Base-by-base conservation (phyloP, 352 stramenopile species). In the Pythium vanterpoolii region DNA sequence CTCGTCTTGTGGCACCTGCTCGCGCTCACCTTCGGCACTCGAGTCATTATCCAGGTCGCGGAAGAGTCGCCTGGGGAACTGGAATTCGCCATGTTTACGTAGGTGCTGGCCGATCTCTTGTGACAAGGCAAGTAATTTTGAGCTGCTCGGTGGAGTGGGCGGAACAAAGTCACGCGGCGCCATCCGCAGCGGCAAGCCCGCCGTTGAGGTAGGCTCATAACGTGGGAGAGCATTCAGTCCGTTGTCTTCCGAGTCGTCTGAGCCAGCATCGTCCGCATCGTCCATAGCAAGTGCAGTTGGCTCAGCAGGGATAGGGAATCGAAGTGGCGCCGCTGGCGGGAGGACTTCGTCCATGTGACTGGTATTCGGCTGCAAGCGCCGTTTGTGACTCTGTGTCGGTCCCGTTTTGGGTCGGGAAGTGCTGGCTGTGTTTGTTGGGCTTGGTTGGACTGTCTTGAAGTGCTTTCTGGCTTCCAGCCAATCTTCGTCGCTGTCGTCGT, bases 31-130 rank as follows among this genome's bases (percentile, higher is more conserved):
- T 10, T 53, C 19, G 27, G 42, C 18, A n/a, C 33, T 52, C 5
- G 46, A 1, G n/a, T 33, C 39, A 24, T 9, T 18, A 13, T 68
- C 46, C 9, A 16, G 5, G 31, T 50, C 40, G 14, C 45, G 66
- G 31, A 77, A 75, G 16, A 75, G 43, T 24, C 49, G 64, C 38
- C 66, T 68, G 4, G 67, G 70, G 49, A 77, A 77, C 53, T 73
- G 63, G 47, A 77, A 77, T 36, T 67, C 60, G 28, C 67, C 70
- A n/a, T 60, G 49, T 2, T 64, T 63, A n/a, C 64, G 56, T 13
- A 77, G 13, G 11, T 71, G 46, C 4, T 60, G 31, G 13, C 57
- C 67, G 33, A 77, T 75, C 33, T 74, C 67, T 6, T 47, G 36
- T 0, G 67, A 71, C n/a, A 77, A 44, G 3, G 56, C 60, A 3